These are phyloP conservation scores for Blastobotrys peoriensis DNA, from an alignment of 805 yeast genomes.

Conservation along the genomic window DNA sequence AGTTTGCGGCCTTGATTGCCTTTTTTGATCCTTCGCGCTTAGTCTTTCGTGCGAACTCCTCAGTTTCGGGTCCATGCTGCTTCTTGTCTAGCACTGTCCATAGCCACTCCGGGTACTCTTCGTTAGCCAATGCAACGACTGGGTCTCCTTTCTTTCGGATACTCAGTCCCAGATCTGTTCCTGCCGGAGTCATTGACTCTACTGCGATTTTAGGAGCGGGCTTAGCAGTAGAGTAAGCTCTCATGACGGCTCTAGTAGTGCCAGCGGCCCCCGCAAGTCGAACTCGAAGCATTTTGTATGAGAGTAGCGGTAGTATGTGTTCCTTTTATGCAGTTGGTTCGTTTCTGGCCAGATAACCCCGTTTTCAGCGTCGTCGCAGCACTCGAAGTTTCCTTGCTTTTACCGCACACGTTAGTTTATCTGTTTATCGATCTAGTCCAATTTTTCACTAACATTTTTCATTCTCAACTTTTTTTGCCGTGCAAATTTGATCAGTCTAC, in stretches of 20 bases:
- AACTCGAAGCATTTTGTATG: too few species aligned
- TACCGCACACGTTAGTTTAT: too few species aligned
- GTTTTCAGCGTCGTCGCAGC: too few species aligned
- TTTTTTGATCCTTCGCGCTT: constrained; percentile 63
- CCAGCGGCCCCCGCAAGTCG: too few species aligned
- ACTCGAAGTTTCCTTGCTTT: too few species aligned
- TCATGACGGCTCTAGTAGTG: neutral
- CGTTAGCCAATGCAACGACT: constrained; percentile 80
- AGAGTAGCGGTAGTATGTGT: too few species aligned
- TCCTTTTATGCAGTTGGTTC: too few species aligned
- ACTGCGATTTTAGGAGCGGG: constrained; percentile 11
- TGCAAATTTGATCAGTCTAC: too few species aligned
- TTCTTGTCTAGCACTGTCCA: constrained; percentile 77
- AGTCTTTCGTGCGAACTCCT: constrained; percentile 52
- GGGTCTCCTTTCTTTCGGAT: constrained; percentile 77
- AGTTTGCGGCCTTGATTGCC: constrained; percentile 72
- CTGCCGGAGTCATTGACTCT: constrained; percentile 30
- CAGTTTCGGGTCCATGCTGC: constrained; percentile 54
- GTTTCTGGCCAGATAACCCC: neutral
- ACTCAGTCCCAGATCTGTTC: constrained; percentile 59
- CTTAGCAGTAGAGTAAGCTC: constrained; percentile 2
- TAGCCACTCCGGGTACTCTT: constrained; percentile 90
- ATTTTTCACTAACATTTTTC: neutral
- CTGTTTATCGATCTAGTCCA: too few species aligned
- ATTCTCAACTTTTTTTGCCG: neutral